phyloP scores from a whole-genome alignment of 2,329 filamentous ascomycete genomes.

The Westerdykella ornata region DNA sequence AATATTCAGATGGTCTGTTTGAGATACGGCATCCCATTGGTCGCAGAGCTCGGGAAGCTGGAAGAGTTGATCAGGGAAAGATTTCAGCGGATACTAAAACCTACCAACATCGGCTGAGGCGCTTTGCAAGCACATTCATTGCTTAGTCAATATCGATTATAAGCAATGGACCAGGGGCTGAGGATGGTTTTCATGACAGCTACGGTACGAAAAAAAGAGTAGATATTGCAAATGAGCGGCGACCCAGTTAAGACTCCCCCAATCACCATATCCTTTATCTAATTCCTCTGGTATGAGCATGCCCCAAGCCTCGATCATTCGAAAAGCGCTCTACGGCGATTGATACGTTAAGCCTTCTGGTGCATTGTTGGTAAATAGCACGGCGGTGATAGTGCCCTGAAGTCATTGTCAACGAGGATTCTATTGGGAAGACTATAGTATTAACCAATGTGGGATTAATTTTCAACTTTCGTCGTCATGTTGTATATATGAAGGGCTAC shows the following conservation, averaged over 20 bases:
- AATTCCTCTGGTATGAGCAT: too few species aligned
- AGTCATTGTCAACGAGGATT: not conserved
- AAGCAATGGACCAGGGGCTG: too few species aligned
- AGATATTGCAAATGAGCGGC: too few species aligned
- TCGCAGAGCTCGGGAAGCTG: not conserved
- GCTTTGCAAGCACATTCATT: too few species aligned
- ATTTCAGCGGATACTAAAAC: not conserved
- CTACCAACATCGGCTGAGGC: too few species aligned
- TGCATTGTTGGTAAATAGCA: slow-evolving; percentile 85
- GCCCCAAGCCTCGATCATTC: too few species aligned
- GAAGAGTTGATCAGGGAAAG: not conserved
- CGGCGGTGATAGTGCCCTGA: slow-evolving; percentile 74
- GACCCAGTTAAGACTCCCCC: too few species aligned
- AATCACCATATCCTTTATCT: too few species aligned
- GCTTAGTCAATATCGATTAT: too few species aligned
- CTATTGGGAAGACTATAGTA: not conserved
- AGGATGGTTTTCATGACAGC: too few species aligned
- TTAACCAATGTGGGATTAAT: slow-evolving; percentile 81
- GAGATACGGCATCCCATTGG: not conserved
- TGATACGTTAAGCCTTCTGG: slow-evolving; percentile 40
- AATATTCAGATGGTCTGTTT: slow-evolving; percentile 55
- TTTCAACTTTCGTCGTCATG: slow-evolving; percentile 58
- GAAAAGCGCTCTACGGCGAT: too few species aligned
- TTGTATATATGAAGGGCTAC: slow-evolving; percentile 4
- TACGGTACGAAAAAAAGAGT: too few species aligned